Evolutionary conservation across 83 land plant species (phyloP).

Genomic region (Picea abies): DNA sequence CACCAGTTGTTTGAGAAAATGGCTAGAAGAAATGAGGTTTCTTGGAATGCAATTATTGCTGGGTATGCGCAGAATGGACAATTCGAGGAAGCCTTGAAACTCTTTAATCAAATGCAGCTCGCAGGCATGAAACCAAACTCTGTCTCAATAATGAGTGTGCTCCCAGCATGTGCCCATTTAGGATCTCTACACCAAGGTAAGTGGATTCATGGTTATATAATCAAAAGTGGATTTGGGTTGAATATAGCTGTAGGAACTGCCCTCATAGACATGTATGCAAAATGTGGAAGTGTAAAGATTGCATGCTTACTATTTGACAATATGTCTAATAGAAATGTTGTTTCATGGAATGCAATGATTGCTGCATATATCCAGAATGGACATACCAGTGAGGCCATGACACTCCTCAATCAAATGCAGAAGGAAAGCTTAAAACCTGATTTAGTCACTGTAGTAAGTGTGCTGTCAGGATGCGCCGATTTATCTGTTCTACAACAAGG

Average conservation of each 20-base stretch:
- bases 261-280: conserved; percentile 9
- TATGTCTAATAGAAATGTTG: not conserved
- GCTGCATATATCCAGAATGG: not conserved
- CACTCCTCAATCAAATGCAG: not conserved
- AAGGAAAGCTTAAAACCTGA: not conserved
- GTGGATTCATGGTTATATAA: conserved; percentile 21
- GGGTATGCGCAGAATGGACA: conserved; percentile 5
- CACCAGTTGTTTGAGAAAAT: conserved; percentile 37
- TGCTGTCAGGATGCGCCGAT: not conserved
- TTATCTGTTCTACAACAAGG: not conserved
- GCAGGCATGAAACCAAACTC: not conserved
- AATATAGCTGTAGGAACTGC: not conserved
- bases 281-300: conserved; percentile 1
- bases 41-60: conserved; percentile 70
- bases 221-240: not conserved
- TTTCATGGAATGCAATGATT: conserved; percentile 10
- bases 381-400: too few relatives aligned
- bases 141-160: conserved; percentile 3
- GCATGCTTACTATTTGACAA: not conserved
- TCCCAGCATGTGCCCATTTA: conserved; percentile 9
- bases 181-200: conserved; percentile 17
- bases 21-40: conserved; percentile 44
- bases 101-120: conserved; percentile 9
- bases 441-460: not conserved
- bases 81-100: not conserved